Evolutionary conservation across 2,329 filamentous ascomycete species (phyloP).

Genomic region (Cyclaneusma minus): DNA sequence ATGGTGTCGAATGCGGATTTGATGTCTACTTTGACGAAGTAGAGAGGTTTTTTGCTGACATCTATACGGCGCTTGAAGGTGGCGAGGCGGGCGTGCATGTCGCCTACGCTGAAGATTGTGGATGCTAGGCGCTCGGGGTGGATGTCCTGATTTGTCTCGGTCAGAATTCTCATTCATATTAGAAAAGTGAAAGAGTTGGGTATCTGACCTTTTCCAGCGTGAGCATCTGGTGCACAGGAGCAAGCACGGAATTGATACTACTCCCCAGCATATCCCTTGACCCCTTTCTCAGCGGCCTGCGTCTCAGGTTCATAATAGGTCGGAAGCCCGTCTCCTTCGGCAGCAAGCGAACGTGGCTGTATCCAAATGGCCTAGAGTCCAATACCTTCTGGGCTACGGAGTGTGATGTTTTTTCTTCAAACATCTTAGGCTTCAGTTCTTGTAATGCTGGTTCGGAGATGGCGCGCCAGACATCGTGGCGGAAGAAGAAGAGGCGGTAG

Average conservation of each 20-base stretch:
- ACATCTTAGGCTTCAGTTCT: slow-evolving; percentile 53
- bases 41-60: slow-evolving; percentile 33
- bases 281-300: slow-evolving; percentile 38
- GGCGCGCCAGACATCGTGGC: slow-evolving; percentile 78
- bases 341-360: slow-evolving; percentile 63
- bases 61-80: slow-evolving; percentile 43
- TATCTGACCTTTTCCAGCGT: slow-evolving; percentile 61
- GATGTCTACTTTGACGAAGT: slow-evolving; percentile 88
- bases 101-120: slow-evolving; percentile 65
- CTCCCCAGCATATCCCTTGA: slow-evolving; percentile 38
- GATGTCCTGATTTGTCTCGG: slow-evolving; percentile 20
- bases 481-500: slow-evolving; percentile 80
- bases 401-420: slow-evolving; percentile 51
- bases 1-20: slow-evolving; percentile 91
- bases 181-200: background rate
- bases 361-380: slow-evolving; percentile 50
- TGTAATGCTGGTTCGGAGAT: slow-evolving; percentile 59
- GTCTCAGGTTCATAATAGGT: slow-evolving; percentile 75
- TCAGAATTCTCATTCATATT: too few species aligned
- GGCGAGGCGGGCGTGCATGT: slow-evolving; percentile 62
- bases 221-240: slow-evolving; percentile 61
- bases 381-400: slow-evolving; percentile 45
- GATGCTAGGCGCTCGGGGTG: slow-evolving; percentile 54
- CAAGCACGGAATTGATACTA: slow-evolving; percentile 57
- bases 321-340: slow-evolving; percentile 66